A percentile compares a stretch with the other conserved stretches of the same genome.
phyloP scores from a whole-genome alignment of 306 rosid genomes.

The Fragaria nilgerrensis region DNA sequence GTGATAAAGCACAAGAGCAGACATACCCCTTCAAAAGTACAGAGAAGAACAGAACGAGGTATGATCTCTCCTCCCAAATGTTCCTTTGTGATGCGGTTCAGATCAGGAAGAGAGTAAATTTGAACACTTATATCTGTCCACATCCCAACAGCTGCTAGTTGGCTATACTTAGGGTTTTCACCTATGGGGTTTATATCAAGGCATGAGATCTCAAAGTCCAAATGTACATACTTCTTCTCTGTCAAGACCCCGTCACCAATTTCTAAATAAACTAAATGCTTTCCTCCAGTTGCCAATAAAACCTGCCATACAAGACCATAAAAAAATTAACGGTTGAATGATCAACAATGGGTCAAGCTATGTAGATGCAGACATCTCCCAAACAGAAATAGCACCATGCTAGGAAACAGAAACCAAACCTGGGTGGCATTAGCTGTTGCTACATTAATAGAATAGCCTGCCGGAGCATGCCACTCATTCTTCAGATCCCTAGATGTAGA shows the following conservation, averaged over 20 bases:
- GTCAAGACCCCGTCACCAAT: slow-evolving; percentile 74
- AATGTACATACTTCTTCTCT: slow-evolving; percentile 59
- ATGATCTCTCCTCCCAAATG: slow-evolving; percentile 95
- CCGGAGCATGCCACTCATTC: slow-evolving; percentile 81
- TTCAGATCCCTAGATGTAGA: slow-evolving; percentile 75
- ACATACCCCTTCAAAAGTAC: slow-evolving; percentile 96
- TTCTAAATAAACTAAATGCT: slow-evolving; percentile 82
- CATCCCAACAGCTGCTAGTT: slow-evolving; percentile 97
- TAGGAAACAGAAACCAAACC: slow-evolving; percentile 45
- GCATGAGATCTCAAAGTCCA: slow-evolving; percentile 93
- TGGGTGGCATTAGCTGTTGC: slow-evolving; percentile 97
- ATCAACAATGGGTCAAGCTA: slow-evolving; percentile 1
- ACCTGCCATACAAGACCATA: slow-evolving; percentile 57
- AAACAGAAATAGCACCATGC: background rate
- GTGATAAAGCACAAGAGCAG: slow-evolving; percentile 15
- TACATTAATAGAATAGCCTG: slow-evolving; percentile 79
- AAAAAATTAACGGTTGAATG: background rate
- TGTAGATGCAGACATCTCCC: background rate
- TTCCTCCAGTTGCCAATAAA: slow-evolving; percentile 94
- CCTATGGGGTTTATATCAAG: slow-evolving; percentile 96
- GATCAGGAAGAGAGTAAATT: slow-evolving; percentile 86
- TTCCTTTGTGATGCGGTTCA: slow-evolving; percentile 82
- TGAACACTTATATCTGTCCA: slow-evolving; percentile 96
- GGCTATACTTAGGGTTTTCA: slow-evolving; percentile 70
- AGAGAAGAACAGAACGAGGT: slow-evolving; percentile 99